These are phyloP conservation scores for Batrachochytrium dendrobatidis DNA, from an alignment of 371 early-diverging fungal genomes.

Conservation along the genomic window DNA sequence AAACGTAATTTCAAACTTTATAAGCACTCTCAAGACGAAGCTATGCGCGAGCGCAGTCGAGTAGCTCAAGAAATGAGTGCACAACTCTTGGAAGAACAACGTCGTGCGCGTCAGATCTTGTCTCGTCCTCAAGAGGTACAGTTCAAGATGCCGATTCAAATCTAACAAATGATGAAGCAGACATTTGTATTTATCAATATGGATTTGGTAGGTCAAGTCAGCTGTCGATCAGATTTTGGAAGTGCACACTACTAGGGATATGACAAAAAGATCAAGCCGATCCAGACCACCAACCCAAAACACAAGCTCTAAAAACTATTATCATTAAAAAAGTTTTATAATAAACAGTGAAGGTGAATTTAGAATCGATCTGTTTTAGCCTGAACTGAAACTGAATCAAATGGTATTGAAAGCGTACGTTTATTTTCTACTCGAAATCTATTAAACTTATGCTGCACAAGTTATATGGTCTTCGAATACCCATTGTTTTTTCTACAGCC, in stretches of 20 bases:
- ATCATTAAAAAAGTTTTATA: too few species aligned
- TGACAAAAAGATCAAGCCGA: neutral
- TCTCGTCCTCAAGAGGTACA: slow-evolving; percentile 15
- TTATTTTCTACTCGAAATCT: too few species aligned
- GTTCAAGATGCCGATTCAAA: neutral
- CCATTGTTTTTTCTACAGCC: too few species aligned
- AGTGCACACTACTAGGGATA: neutral
- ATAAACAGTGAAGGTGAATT: too few species aligned
- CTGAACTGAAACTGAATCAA: too few species aligned
- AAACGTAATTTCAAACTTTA: slow-evolving; percentile 3
- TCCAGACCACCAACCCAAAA: too few species aligned
- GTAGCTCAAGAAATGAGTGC: slow-evolving; percentile 13
- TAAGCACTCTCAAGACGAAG: slow-evolving; percentile 9
- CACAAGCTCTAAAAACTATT: too few species aligned
- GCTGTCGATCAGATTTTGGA: slow-evolving; percentile 11
- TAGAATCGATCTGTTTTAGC: too few species aligned
- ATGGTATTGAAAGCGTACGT: too few species aligned
- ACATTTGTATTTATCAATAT: neutral
- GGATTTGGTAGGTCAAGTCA: neutral
- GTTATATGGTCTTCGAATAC: too few species aligned
- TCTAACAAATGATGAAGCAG: neutral
- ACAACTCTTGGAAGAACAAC: slow-evolving; percentile 9
- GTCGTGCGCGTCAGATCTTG: slow-evolving; percentile 11
- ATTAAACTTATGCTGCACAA: too few species aligned
- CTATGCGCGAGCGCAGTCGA: slow-evolving; percentile 11